phyloP scores from a whole-genome alignment of 2,329 filamentous ascomycete species.

The Neospermospora avenae region DNA sequence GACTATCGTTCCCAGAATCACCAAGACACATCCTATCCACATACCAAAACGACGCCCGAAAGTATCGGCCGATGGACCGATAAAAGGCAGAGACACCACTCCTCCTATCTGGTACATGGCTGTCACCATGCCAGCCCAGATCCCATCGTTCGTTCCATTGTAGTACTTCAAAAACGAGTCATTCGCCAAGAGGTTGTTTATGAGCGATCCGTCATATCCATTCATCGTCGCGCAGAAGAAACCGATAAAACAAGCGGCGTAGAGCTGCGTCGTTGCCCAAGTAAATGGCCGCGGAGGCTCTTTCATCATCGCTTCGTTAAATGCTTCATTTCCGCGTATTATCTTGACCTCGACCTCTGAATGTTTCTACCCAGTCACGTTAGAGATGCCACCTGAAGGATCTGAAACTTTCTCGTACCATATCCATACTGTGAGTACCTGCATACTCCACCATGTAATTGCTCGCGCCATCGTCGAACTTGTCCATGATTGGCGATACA shows the following conservation, averaged over 20 bases:
- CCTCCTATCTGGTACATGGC: slow-evolving; percentile 52
- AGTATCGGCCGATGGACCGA: slow-evolving; percentile 45
- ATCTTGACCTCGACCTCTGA: slow-evolving; percentile 39
- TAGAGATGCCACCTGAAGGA: neutral
- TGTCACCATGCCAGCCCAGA: slow-evolving; percentile 48
- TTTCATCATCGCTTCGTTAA: slow-evolving; percentile 52
- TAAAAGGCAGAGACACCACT: slow-evolving; percentile 45
- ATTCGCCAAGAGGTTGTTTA: slow-evolving; percentile 47
- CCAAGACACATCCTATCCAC: slow-evolving; percentile 42
- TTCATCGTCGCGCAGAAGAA: slow-evolving; percentile 52
- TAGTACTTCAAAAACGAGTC: slow-evolving; percentile 41
- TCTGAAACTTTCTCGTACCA: slow-evolving; percentile 15
- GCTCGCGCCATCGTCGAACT: slow-evolving; percentile 10
- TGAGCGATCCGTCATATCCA: slow-evolving; percentile 50
- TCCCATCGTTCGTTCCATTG: slow-evolving; percentile 41
- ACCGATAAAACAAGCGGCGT: slow-evolving; percentile 44
- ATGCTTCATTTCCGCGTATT: slow-evolving; percentile 50
- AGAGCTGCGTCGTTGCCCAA: slow-evolving; percentile 40
- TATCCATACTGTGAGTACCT: slow-evolving; percentile 9
- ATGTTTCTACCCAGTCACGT: slow-evolving; percentile 27
- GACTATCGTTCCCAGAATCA: slow-evolving; percentile 46
- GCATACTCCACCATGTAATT: slow-evolving; percentile 17
- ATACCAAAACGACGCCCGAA: slow-evolving; percentile 48
- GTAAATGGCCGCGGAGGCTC: slow-evolving; percentile 47
- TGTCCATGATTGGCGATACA: slow-evolving; percentile 14